Evolutionary conservation across 2,329 filamentous ascomycete species (phyloP).

Genomic region (Trichoderma polysporum): DNA sequence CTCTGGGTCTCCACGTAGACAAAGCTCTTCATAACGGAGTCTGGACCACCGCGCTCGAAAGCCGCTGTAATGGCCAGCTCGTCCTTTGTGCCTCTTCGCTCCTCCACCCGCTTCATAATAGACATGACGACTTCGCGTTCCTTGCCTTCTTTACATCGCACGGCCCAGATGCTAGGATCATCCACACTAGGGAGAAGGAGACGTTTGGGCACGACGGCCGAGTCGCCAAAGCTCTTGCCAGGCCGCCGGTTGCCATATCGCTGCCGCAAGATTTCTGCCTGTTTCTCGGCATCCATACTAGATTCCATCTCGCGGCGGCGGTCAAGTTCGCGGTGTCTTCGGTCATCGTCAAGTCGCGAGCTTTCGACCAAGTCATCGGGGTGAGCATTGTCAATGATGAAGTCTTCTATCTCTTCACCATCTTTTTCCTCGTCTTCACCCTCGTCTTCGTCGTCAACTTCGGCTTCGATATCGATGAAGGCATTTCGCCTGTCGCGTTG

Average conservation of each 20-base stretch:
- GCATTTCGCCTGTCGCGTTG: constrained; percentile 73
- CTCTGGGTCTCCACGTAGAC: constrained; percentile 91
- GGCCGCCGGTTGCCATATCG: constrained; percentile 79
- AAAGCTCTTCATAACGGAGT: constrained; percentile 84
- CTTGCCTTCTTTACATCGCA: constrained; percentile 91
- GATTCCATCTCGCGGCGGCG: constrained; percentile 83
- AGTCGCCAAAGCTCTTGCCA: constrained; percentile 64
- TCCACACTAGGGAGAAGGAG: constrained; percentile 89
- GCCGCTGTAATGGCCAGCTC: constrained; percentile 83
- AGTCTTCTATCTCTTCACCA: constrained; percentile 76
- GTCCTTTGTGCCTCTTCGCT: constrained; percentile 73
- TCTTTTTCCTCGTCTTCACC: constrained; percentile 88
- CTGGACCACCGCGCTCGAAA: constrained; percentile 80
- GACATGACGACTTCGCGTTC: constrained; percentile 87
- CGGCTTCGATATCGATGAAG: constrained; percentile 97
- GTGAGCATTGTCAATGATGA: constrained; percentile 86
- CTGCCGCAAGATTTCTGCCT: constrained; percentile 82
- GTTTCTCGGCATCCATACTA: constrained; percentile 89
- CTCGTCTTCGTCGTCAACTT: constrained; percentile 93
- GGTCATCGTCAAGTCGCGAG: constrained; percentile 81
- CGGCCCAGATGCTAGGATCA: constrained; percentile 93
- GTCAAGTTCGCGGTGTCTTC: constrained; percentile 91
- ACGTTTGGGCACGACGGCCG: constrained; percentile 77
- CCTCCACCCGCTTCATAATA: constrained; percentile 85
- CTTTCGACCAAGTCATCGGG: constrained; percentile 83